phyloP scores from a whole-genome alignment of 1,284 basidiomycete genomes.

The Ustilago crameri region DNA sequence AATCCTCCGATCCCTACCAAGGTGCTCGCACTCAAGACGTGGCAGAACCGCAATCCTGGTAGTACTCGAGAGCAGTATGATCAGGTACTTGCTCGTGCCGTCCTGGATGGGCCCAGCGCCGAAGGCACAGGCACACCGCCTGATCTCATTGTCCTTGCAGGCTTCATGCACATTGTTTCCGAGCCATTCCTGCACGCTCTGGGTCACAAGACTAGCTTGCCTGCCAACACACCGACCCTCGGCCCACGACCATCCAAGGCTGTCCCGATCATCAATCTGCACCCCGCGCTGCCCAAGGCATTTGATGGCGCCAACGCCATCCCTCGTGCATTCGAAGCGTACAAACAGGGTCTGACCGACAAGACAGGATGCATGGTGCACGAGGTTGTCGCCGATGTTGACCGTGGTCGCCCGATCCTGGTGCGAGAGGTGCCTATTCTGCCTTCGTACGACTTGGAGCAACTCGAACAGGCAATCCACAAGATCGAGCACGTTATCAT shows the following conservation, averaged over 20 bases:
- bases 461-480: constrained; percentile 84
- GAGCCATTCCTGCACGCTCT: constrained; percentile 70
- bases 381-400: constrained; percentile 90
- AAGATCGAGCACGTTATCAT: constrained; percentile 88
- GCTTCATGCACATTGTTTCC: constrained; percentile 94
- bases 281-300: constrained; percentile 91
- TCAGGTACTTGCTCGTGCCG: constrained; percentile 79
- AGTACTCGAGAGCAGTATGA: constrained; percentile 88
- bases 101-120: constrained; percentile 70
- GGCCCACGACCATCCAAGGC: constrained; percentile 65
- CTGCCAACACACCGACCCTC: constrained; percentile 34
- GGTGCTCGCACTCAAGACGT: constrained; percentile 86
- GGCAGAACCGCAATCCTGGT: constrained; percentile 76
- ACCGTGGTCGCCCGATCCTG: constrained; percentile 87
- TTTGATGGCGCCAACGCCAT: constrained; percentile 95
- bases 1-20: constrained; percentile 79
- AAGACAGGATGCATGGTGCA: constrained; percentile 92
- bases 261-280: constrained; percentile 93
- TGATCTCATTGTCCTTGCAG: constrained; percentile 90
- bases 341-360: constrained; percentile 74
- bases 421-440: constrained; percentile 81
- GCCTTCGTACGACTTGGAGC: constrained; percentile 77
- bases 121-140: constrained; percentile 70
- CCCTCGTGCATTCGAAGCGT: constrained; percentile 87
- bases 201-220: constrained; percentile 54